Conservation (phyloP, 306 rosid genomes). For the Morella rubra region DNA sequence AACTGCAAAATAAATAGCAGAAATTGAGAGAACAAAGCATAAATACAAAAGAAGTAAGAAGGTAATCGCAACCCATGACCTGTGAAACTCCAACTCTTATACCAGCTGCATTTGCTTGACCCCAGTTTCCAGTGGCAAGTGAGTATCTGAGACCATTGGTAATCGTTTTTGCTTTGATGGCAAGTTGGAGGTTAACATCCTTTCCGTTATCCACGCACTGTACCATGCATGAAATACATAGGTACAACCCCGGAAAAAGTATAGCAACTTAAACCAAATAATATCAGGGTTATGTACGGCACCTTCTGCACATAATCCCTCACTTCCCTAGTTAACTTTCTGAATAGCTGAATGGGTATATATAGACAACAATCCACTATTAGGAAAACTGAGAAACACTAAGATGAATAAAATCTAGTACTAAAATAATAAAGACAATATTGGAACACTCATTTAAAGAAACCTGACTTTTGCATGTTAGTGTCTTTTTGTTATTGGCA, state of each 20-base stretch:
- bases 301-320: slow-evolving; percentile 95
- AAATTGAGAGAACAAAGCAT: background rate
- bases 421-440: background rate
- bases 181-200: slow-evolving; percentile 96
- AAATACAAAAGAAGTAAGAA: background rate
- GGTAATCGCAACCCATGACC: slow-evolving; percentile 40
- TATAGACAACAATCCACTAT: slow-evolving; percentile 5
- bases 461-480: too few relatives aligned
- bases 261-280: slow-evolving; percentile 1
- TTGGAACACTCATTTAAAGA: background rate
- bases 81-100: slow-evolving; percentile 99
- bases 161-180: slow-evolving; percentile 97
- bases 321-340: slow-evolving; percentile 94
- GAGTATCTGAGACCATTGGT: slow-evolving; percentile 98
- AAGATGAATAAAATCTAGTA: slow-evolving; percentile 3
- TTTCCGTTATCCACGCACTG: slow-evolving; percentile 98
- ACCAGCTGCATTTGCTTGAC: slow-evolving; percentile 99
- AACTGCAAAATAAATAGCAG: background rate
- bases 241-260: slow-evolving; percentile 20
- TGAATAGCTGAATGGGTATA: slow-evolving; percentile 71
- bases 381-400: background rate
- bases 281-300: slow-evolving; percentile 23
- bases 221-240: slow-evolving; percentile 33
- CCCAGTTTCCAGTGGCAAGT: slow-evolving; percentile 99
- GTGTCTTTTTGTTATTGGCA: too few relatives aligned